A percentile compares a stretch with the other conserved stretches of the same genome.
Conservation (phyloP, 805 yeast genomes). For the Candida patagonica region DNA sequence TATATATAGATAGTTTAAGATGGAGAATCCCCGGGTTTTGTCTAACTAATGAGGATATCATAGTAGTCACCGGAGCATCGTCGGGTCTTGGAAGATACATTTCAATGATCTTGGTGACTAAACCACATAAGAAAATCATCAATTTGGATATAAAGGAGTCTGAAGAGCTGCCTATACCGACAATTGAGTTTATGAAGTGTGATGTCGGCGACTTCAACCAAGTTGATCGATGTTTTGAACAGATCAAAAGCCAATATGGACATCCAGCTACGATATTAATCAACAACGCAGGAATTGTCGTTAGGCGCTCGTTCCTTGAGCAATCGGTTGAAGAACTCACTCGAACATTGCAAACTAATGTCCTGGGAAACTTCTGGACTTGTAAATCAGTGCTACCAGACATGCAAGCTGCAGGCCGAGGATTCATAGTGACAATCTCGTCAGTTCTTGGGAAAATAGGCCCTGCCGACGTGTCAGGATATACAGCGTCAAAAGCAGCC, state of each 20-base stretch:
- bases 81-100: conserved; percentile 70
- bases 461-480: conserved; percentile 66
- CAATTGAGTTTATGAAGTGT: conserved; percentile 50
- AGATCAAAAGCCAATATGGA: conserved; percentile 43
- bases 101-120: conserved; percentile 33
- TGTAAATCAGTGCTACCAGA: conserved; percentile 62
- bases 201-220: conserved; percentile 53
- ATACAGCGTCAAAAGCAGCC: conserved; percentile 89
- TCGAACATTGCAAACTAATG: conserved; percentile 51
- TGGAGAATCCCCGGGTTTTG: no score
- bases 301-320: conserved; percentile 48
- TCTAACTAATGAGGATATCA: conserved; percentile 37
- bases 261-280: conserved; percentile 52
- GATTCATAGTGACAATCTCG: conserved; percentile 72
- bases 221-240: conserved; percentile 33
- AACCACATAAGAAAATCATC: conserved; percentile 38
- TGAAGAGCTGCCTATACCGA: conserved; percentile 29
- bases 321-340: conserved; percentile 44
- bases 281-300: conserved; percentile 77
- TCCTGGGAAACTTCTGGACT: conserved; percentile 62
- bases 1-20: conserved; percentile 6
- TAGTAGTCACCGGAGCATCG: conserved; percentile 76
- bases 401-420: conserved; percentile 53
- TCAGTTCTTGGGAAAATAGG: conserved; percentile 79
- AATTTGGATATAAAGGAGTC: conserved; percentile 50